phyloP scores from a whole-genome alignment of 164 flowering plant species.

The Liquidambar formosana region DNA sequence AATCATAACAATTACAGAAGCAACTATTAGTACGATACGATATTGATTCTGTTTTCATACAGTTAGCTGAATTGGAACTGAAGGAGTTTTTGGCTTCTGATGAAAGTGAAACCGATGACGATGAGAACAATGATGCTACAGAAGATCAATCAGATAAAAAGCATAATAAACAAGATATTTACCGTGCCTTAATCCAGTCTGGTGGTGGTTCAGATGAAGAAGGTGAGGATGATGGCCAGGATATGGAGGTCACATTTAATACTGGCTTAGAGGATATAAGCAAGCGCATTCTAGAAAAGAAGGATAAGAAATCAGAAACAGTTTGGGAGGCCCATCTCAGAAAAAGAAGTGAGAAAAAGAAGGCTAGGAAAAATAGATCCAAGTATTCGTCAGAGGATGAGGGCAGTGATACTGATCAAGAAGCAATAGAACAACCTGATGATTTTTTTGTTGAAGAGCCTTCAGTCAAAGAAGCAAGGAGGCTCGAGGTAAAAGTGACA shows the following conservation, averaged over 20 bases:
- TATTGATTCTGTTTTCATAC: not conserved
- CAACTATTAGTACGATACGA: too few species aligned
- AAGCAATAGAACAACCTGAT: constrained; percentile 52
- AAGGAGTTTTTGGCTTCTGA: constrained; percentile 82
- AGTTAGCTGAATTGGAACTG: constrained; percentile 74
- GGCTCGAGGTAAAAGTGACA: constrained; percentile 14
- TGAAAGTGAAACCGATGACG: constrained; percentile 62
- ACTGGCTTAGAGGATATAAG: constrained; percentile 86
- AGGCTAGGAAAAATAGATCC: constrained; percentile 53
- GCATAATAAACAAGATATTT: constrained; percentile 42
- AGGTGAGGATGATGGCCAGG: constrained; percentile 51
- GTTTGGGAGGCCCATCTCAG: constrained; percentile 83
- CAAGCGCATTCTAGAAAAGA: constrained; percentile 79
- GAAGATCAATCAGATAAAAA: constrained; percentile 40
- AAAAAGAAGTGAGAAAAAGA: constrained; percentile 72
- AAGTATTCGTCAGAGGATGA: constrained; percentile 70
- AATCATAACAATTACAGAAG: not conserved
- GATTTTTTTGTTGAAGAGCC: constrained; percentile 83
- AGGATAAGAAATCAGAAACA: constrained; percentile 68
- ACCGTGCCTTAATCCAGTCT: constrained; percentile 61
- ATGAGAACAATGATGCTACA: constrained; percentile 32
- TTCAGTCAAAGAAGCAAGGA: constrained; percentile 24
- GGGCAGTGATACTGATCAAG: constrained; percentile 52
- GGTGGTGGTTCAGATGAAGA: constrained; percentile 70
- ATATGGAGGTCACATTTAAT: constrained; percentile 96